Conservation (phyloP, 164 flowering plant genomes). For the Buxus sempervirens region DNA sequence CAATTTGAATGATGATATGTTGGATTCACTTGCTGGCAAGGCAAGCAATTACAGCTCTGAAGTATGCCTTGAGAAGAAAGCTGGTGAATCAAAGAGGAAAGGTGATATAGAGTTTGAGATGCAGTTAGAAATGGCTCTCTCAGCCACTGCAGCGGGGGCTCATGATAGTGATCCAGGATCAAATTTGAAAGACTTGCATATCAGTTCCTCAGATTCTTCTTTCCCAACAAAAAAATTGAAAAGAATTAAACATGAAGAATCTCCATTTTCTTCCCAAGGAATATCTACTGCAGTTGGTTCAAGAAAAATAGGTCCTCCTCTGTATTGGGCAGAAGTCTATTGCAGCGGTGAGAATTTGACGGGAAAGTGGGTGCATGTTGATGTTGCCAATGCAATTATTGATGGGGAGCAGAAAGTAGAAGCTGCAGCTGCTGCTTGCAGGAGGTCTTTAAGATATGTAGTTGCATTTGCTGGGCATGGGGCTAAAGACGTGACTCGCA, state of each 20-base stretch:
- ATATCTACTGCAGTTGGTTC: constrained; percentile 80
- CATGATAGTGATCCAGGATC: constrained; percentile 14
- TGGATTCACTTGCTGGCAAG: constrained; percentile 19
- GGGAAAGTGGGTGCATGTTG: constrained; percentile 97
- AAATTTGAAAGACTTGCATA: constrained; percentile 17
- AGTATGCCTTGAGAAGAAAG: constrained; percentile 15
- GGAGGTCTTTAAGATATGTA: constrained; percentile 78
- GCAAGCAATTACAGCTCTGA: constrained; percentile 22
- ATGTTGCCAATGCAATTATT: constrained; percentile 74
- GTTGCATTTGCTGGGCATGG: constrained; percentile 95
- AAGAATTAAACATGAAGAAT: constrained; percentile 37
- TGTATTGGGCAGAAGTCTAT: constrained; percentile 93
- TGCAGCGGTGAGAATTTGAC: constrained; percentile 78
- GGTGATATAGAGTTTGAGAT: constrained; percentile 89
- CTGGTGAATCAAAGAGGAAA: constrained; percentile 55
- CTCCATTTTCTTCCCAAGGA: constrained; percentile 38
- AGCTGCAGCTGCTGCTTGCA: constrained; percentile 82
- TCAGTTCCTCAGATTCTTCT: constrained; percentile 23
- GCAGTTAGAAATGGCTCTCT: constrained; percentile 87
- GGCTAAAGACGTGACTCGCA: constrained; percentile 98
- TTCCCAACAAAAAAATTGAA: constrained; percentile 38
- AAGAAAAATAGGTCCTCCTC: constrained; percentile 72
- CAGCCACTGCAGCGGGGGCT: constrained; percentile 59
- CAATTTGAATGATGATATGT: constrained; percentile 15
- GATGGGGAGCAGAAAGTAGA: constrained; percentile 86